These are phyloP conservation scores for Cladophialophora bantiana DNA, from an alignment of 2,329 filamentous ascomycete genomes.

Conservation along the genomic window DNA sequence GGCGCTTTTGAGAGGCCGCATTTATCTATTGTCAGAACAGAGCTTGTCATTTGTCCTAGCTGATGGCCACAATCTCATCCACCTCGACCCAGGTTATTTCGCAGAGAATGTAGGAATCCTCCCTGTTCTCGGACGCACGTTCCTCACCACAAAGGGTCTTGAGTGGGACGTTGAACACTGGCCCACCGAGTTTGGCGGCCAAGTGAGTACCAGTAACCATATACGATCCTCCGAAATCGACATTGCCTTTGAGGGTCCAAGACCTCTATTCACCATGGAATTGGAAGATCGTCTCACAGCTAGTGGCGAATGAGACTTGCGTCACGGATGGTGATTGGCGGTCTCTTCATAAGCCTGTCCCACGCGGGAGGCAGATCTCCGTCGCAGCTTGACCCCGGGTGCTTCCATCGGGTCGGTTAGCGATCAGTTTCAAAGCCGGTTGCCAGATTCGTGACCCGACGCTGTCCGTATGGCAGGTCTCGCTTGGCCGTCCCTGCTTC, in stretches of 20 bases:
- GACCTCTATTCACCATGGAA: conserved; percentile 76
- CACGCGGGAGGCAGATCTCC: background rate
- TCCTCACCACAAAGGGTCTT: conserved; percentile 80
- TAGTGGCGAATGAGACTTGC: conserved; percentile 1
- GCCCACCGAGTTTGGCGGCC: conserved; percentile 76
- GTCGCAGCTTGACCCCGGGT: background rate
- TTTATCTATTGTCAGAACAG: conserved; percentile 82
- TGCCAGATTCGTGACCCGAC: background rate
- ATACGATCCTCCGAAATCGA: conserved; percentile 67
- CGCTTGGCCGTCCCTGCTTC: background rate
- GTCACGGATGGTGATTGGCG: background rate
- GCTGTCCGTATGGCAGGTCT: background rate
- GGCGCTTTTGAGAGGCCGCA: conserved; percentile 59
- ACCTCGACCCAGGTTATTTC: conserved; percentile 65
- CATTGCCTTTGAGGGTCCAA: conserved; percentile 61
- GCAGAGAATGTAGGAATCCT: conserved; percentile 85
- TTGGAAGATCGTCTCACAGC: conserved; percentile 52
- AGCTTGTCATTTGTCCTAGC: conserved; percentile 84
- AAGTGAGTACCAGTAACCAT: conserved; percentile 82
- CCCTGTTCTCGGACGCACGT: conserved; percentile 77
- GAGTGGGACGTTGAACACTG: conserved; percentile 91
- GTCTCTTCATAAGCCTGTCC: background rate
- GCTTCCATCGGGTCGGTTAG: background rate
- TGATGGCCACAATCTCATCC: conserved; percentile 70
- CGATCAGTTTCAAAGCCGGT: background rate